Conservation (phyloP, 768 basidiomycete genomes). For the Gymnopilus junonius region DNA sequence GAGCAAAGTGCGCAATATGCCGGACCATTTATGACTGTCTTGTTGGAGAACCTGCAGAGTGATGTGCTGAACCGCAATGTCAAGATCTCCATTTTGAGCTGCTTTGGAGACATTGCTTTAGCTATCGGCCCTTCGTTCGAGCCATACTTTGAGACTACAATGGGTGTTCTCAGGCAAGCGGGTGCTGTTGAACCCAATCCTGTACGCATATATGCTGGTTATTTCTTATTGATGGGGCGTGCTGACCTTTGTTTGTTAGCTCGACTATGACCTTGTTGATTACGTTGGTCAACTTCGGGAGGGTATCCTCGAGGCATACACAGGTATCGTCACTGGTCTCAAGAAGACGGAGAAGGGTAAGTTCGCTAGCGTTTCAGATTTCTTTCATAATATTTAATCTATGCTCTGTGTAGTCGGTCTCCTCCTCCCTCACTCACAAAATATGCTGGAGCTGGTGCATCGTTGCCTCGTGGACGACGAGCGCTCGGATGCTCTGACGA, state of each 20-base stretch:
- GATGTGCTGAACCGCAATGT: conserved; percentile 91
- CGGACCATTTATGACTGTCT: conserved; percentile 86
- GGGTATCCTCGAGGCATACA: conserved; percentile 96
- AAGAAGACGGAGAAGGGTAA: conserved; percentile 83
- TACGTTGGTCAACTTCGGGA: conserved; percentile 91
- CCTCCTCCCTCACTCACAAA: conserved; percentile 70
- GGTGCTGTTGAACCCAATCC: conserved; percentile 87
- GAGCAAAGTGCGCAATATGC: conserved; percentile 85
- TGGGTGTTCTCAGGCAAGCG: conserved; percentile 91
- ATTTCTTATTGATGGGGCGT: neutral
- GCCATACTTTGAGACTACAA: conserved; percentile 88
- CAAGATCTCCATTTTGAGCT: conserved; percentile 94
- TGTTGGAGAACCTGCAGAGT: conserved; percentile 90
- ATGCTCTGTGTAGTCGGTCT: conserved; percentile 40
- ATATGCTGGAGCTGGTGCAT: conserved; percentile 82
- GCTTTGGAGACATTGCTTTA: conserved; percentile 96
- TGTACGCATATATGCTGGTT: conserved; percentile 45
- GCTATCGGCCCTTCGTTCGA: conserved; percentile 87
- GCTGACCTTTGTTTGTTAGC: conserved; percentile 38
- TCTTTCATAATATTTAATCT: neutral
- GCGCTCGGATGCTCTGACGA: conserved; percentile 75
- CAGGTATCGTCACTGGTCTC: conserved; percentile 89
- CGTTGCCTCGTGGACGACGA: conserved; percentile 83
- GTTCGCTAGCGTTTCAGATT: neutral
- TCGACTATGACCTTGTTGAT: conserved; percentile 89